Base-by-base conservation (phyloP, 2,329 filamentous ascomycete species). In the Arachnopeziza araneosa region DNA sequence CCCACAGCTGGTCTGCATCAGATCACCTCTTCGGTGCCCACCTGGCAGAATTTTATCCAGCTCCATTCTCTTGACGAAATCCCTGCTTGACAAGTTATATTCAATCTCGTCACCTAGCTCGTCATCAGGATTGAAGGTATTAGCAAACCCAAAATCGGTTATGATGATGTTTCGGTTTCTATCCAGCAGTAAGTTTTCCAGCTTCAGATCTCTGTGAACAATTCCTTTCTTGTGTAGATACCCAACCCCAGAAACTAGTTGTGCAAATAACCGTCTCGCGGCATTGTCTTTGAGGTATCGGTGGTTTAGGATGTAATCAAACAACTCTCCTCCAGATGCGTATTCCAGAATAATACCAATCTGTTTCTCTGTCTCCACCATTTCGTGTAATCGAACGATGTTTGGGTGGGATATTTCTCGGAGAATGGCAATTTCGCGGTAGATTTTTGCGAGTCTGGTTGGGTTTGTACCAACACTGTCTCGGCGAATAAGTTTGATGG, bases 151-250 rank as follows among this genome's bases (percentile, higher is more conserved):
- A 76, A 99, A 99, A 76, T 99, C 95, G 19, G 95, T 99, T 72
- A 99, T 99, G 77, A 99, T 99, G 71, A 99, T 98, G 78, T 99
- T 99, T 64, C 92, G 89, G 73, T 99, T 97, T 64, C 93, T 88
- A 76, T 99, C 95, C 56, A 99, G 82, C 48, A 99, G 82, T 69
- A 99, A 75, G 72, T 99, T 99, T 77, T 99, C 95, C 53, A 99
- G 81, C 77, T 99, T 99, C 66, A 99, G 77, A 77, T 99, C 95
- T 70, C 95, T 88, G 74, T 99, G 95, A 17, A 99, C 95, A 67
- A 99, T 99, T 63, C 95, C 95, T 77, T 96, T 98, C 76, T 96
- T 97, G 78, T 99, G 95, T 60, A 99, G 80, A 75, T 99, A 99
- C 44, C 95, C 95, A 12, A 99, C 95, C 50, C 95, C 95, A 7